Evolutionary conservation across 2,329 filamentous ascomycete genomes (phyloP).

Genomic region (Xylaria sp.): DNA sequence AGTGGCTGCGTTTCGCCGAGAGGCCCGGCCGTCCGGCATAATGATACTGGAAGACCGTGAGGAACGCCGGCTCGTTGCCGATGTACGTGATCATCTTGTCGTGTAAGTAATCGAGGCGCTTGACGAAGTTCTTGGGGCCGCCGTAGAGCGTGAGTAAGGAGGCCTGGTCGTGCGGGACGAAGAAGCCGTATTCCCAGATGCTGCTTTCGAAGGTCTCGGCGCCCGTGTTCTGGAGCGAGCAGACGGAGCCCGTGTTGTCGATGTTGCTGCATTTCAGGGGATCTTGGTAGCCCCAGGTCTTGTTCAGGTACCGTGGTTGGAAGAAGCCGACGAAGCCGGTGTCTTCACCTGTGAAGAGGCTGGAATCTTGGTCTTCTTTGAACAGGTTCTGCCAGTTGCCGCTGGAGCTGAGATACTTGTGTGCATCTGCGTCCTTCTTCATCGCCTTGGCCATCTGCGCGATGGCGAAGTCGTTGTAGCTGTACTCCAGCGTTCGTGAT

Average conservation of each 20-base stretch:
- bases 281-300: slow-evolving; percentile 64
- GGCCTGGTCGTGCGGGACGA: slow-evolving; percentile 50
- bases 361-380: slow-evolving; percentile 53
- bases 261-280: slow-evolving; percentile 57
- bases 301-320: slow-evolving; percentile 61
- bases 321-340: slow-evolving; percentile 67
- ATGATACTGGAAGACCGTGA: slow-evolving; percentile 59
- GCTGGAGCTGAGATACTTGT: slow-evolving; percentile 55
- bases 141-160: slow-evolving; percentile 55
- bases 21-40: slow-evolving; percentile 59
- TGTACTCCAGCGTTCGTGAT: slow-evolving; percentile 70
- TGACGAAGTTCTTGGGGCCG: slow-evolving; percentile 51
- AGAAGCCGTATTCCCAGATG: slow-evolving; percentile 68
- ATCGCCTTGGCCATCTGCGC: slow-evolving; percentile 55
- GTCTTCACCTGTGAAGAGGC: slow-evolving; percentile 47
- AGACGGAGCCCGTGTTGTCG: slow-evolving; percentile 44
- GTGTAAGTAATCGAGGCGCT: slow-evolving; percentile 60
- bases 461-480: slow-evolving; percentile 71
- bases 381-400: slow-evolving; percentile 64
- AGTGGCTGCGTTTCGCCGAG: slow-evolving; percentile 51
- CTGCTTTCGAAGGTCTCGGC: slow-evolving; percentile 68
- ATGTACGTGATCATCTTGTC: slow-evolving; percentile 60
- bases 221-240: slow-evolving; percentile 54
- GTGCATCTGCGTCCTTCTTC: slow-evolving; percentile 48
- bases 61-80: slow-evolving; percentile 49